Evolutionary conservation across 192 early-diverging fungal genomes (phyloP), one percentile per base, ranked within the genome.

Genomic region (Coemansia sp.): DNA sequence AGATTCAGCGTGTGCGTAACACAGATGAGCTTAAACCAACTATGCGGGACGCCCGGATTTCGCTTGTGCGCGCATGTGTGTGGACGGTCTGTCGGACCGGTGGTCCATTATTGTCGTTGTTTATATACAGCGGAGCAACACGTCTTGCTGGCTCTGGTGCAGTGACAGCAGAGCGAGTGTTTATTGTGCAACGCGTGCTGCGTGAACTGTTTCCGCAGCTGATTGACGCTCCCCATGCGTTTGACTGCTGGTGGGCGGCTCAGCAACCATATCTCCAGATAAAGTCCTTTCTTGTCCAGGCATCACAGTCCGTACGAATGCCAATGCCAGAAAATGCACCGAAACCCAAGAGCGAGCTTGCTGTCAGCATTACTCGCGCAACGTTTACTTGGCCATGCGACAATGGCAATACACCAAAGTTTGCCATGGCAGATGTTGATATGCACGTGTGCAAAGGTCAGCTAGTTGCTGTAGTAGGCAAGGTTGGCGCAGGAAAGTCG

Each of bases 401-500:
- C 7, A 9, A 14, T 66, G 17, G 3, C 11, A 11, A 37, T 12
- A 49, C n/a, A 1, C 38, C 21, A 37, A 12, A 7, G 4, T 90
- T 89, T 57, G 60, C 72, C 12, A 77, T 92, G 10, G 68, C 63
- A 17, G 71, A 85, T 46, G 46, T 89, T 12, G 82, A 81, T 50
- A 44, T 91, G 37, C 59, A 69, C 9, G 86, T 93, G 59, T 77
- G 78, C 21, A 52, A 59, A 11, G 82, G 82, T 38, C 83, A 88
- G 52, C 76, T 94, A 6, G 84, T 89, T 1, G 85, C 92, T 5
- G 72, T 96, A 15, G 87, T 88, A 44, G 95, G 95, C 6, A 72
- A 83, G 20, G 95, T 92, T 14, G 94, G 94, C 1, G 75, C 85
- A n/a, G 94, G 95, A 47, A 97, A 97, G 71, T 87, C 88, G 8